Base-by-base conservation (phyloP, 257 asterid species). In the Anisodus acutangulus region DNA sequence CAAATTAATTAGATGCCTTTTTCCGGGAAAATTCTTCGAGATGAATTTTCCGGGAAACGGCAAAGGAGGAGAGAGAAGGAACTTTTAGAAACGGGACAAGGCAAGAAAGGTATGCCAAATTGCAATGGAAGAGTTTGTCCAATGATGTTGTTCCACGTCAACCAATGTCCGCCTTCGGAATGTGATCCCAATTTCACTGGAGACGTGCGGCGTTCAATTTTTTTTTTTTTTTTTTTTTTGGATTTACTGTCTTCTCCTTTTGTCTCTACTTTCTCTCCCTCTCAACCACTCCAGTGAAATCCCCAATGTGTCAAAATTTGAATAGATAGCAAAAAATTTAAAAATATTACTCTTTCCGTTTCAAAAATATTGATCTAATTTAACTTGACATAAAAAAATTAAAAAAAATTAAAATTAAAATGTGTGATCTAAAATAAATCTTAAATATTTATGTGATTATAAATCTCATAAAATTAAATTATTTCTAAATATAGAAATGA, bases 31-130 rank as follows among this genome's bases (percentile, higher is more conserved):
- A 41, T 51, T 59, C 49, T 11, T 57, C 37, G 10, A 55, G 22
- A 19, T 74, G 67, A 54, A 37, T 83, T 83, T 72, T 49, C 86
- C 83, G 59, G 86, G 83, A 79, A 84, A 83, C 67, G 67, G 82
- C 78, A 51, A 41, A 39, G 8, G 64, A 19, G 49, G 60, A 74
- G 47, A 17, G 51, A 63, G 58, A 78, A 53, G 62, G 12, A 78
- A 4, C 8, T 4, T 10, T 8, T 3, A 13, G 64, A 53, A 51
- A 78, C 53, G 47, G 15, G 64, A 53, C 15, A 53, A 78, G 64
- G 9, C 62, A 78, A 53, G 45, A 31, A 54, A 53, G 31, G 64
- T 53, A 13, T 26, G 82, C 1, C 49, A 41, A 53, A 53, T 26
- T 78, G 82, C 64, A 78, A 53, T 15, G 4, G 82, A 78, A 71